Percentiles rank a stretch among this genome's conserved stretches.
Conservation (phyloP, 495 filamentous ascomycete genomes). For the Penicillium antarcticum region DNA sequence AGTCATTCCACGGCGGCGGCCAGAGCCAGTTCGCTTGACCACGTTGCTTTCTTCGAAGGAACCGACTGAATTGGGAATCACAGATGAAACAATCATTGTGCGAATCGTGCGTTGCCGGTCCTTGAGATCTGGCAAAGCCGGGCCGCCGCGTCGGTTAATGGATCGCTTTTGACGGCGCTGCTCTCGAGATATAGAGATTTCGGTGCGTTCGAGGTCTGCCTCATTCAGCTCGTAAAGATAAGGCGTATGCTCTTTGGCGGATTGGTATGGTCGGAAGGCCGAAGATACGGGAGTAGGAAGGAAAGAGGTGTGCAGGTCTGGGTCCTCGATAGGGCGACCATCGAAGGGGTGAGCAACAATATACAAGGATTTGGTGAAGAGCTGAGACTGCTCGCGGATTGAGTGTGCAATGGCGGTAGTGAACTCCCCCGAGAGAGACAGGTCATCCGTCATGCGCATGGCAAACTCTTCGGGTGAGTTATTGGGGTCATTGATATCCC, state of each 20-base stretch:
- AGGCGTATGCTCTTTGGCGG: conserved; percentile 88
- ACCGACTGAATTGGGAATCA: conserved; percentile 80
- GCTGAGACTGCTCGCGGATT: conserved; percentile 90
- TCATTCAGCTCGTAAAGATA: conserved; percentile 93
- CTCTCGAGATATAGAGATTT: conserved; percentile 89
- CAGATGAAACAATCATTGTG: conserved; percentile 83
- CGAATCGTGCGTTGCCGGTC: conserved; percentile 89
- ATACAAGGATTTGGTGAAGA: conserved; percentile 91
- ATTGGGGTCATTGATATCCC: conserved; percentile 93
- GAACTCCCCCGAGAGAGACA: conserved; percentile 94
- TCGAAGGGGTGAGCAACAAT: conserved; percentile 93
- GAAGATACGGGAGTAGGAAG: conserved; percentile 78
- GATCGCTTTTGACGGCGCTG: conserved; percentile 92
- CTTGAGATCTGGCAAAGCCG: conserved; percentile 92
- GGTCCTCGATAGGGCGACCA: conserved; percentile 86
- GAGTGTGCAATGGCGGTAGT: conserved; percentile 96
- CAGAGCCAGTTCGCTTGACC: conserved; percentile 69
- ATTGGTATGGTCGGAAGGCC: conserved; percentile 83
- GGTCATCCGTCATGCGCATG: conserved; percentile 77
- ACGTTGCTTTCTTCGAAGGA: conserved; percentile 81
- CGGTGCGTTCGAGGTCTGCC: conserved; percentile 82
- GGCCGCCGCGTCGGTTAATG: conserved; percentile 88
- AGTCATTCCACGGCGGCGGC: conserved; percentile 40
- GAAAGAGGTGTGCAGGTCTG: conserved; percentile 80
- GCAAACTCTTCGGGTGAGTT: conserved; percentile 97